Conservation (phyloP, 2,329 filamentous ascomycete genomes). For the Colletotrichum liriopes region DNA sequence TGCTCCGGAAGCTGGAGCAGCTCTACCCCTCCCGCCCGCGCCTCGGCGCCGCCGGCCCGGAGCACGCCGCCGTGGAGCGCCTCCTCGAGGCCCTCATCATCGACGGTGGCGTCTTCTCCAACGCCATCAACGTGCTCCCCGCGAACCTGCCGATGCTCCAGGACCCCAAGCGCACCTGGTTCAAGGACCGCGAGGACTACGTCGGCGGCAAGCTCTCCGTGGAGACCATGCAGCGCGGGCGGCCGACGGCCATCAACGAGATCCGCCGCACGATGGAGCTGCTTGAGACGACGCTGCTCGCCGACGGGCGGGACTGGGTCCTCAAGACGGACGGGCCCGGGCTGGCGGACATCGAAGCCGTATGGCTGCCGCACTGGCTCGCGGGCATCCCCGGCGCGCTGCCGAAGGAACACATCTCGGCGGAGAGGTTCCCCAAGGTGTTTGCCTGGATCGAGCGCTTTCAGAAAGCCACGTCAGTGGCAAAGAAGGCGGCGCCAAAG, state of each 20-base stretch:
- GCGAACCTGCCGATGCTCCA: conserved; percentile 66
- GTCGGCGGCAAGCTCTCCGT: conserved; percentile 48
- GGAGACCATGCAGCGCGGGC: conserved; percentile 47
- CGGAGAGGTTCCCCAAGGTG: conserved; percentile 69
- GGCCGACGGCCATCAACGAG: conserved; percentile 71
- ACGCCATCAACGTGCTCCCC: conserved; percentile 71
- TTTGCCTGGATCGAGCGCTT: conserved; percentile 79
- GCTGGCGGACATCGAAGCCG: conserved; percentile 78
- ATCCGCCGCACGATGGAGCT: conserved; percentile 69
- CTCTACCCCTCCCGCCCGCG: conserved; percentile 63
- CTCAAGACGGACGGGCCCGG: conserved; percentile 66
- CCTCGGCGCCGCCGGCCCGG: conserved; percentile 54
- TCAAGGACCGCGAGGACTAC: conserved; percentile 68
- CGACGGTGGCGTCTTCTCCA: conserved; percentile 71
- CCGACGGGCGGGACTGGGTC: conserved; percentile 78
- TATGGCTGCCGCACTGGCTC: conserved; percentile 80
- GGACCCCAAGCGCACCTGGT: conserved; percentile 71
- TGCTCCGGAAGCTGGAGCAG: conserved; percentile 75
- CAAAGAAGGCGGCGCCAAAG: conserved; percentile 54
- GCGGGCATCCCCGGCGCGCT: conserved; percentile 69
- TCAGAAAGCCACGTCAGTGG: conserved; percentile 60
- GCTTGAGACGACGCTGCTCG: conserved; percentile 74
- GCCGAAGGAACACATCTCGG: conserved; percentile 66
- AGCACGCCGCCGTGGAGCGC: conserved; percentile 64
- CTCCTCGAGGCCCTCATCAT: conserved; percentile 71